Evolutionary conservation across 371 early-diverging fungal genomes (phyloP).

Genomic region (Mucor lusitanicus): DNA sequence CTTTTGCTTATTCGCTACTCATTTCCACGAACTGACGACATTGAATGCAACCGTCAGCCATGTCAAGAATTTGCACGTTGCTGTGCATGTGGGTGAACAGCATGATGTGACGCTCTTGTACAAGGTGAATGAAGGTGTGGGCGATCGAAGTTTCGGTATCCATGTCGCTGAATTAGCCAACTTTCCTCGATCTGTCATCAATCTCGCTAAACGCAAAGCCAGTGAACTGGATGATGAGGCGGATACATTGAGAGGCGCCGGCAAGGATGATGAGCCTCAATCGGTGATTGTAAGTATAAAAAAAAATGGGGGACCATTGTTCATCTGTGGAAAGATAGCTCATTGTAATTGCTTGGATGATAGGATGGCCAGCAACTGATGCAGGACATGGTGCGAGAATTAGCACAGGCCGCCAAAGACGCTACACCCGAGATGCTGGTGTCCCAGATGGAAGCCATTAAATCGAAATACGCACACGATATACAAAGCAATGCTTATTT

Average conservation of each 20-base stretch:
- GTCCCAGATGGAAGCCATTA: slow-evolving; percentile 35
- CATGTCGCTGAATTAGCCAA: slow-evolving; percentile 96
- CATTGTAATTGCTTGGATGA: no score
- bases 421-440: slow-evolving; percentile 26
- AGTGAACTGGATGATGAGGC: slow-evolving; percentile 77
- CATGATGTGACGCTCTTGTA: slow-evolving; percentile 85
- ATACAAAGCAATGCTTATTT: slow-evolving; percentile 57
- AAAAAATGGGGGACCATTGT: neutral
- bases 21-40: slow-evolving; percentile 97
- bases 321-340: neutral
- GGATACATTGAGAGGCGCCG: slow-evolving; percentile 1
- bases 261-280: neutral
- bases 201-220: slow-evolving; percentile 86
- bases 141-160: slow-evolving; percentile 98
- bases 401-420: slow-evolving; percentile 32
- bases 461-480: slow-evolving; percentile 37
- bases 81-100: slow-evolving; percentile 64
- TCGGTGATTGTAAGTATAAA: neutral
- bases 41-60: slow-evolving; percentile 66
- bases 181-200: slow-evolving; percentile 87
- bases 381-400: slow-evolving; percentile 36
- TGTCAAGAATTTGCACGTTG: slow-evolving; percentile 89
- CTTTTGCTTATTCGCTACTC: slow-evolving; percentile 94
- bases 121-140: slow-evolving; percentile 85
- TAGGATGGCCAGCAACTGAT: slow-evolving; percentile 8